phyloP scores from a whole-genome alignment of 1,139 yeast species.

The Casaregolazyma suthepensis region DNA sequence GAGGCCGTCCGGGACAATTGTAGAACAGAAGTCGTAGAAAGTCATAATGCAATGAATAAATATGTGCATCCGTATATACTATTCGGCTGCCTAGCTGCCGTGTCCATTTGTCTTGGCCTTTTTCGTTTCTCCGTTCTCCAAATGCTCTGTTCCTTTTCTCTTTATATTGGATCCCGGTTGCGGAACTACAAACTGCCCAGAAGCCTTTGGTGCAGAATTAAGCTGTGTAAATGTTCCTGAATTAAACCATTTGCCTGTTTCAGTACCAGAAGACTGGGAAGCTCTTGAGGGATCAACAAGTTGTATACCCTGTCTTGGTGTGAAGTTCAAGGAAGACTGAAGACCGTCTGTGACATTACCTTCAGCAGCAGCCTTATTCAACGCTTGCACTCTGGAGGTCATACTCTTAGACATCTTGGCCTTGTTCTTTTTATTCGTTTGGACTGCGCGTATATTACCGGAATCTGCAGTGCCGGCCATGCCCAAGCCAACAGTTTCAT shows the following conservation, averaged over 20 bases:
- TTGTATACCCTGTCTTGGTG: constrained; percentile 31
- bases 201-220: constrained; percentile 11
- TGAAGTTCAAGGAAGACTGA: constrained; percentile 27
- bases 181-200: constrained; percentile 16
- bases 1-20: constrained; percentile 46
- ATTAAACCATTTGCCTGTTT: constrained; percentile 23
- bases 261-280: constrained; percentile 4
- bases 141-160: constrained; percentile 12
- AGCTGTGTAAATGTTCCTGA: constrained; percentile 29
- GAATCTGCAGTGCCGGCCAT: constrained; percentile 45
- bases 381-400: constrained; percentile 23
- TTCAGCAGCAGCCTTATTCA: constrained; percentile 12
- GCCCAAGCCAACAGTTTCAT: constrained; percentile 80
- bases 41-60: neutral
- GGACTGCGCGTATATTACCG: constrained; percentile 34
- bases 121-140: constrained; percentile 13
- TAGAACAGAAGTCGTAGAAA: constrained; percentile 13
- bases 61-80: neutral
- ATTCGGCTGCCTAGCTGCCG: neutral
- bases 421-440: constrained; percentile 27
- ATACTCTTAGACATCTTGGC: constrained; percentile 33
- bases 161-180: constrained; percentile 15
- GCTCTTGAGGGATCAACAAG: constrained; percentile 20
- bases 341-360: constrained; percentile 21
- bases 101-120: constrained; percentile 11